Evolutionary conservation across 306 rosid species (phyloP).

Genomic region (Inga oerstediana): DNA sequence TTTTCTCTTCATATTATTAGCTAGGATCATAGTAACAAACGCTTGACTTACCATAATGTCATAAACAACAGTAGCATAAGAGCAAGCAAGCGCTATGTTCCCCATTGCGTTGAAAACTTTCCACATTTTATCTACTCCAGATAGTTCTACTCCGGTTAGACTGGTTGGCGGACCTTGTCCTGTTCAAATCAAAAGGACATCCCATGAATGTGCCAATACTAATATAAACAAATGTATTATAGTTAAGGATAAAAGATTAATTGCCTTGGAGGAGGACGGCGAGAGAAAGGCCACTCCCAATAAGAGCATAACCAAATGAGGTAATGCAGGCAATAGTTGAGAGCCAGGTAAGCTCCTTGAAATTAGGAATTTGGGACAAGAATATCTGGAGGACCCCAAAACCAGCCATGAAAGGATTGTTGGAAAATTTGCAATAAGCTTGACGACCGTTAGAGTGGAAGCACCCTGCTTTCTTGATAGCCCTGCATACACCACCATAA

Average conservation of each 20-base stretch:
- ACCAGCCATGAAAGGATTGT: constrained; percentile 56
- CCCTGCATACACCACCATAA: constrained; percentile 33
- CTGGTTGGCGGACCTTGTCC: constrained; percentile 49
- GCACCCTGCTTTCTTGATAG: constrained; percentile 55
- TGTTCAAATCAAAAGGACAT: constrained; percentile 13
- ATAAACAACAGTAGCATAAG: constrained; percentile 51
- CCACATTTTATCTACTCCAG: constrained; percentile 54
- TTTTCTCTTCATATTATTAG: not conserved
- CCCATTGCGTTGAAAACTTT: constrained; percentile 59
- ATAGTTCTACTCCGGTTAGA: constrained; percentile 38
- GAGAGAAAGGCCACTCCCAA: constrained; percentile 57
- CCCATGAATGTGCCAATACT: not conserved
- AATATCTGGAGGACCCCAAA: constrained; percentile 54
- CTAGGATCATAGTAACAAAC: not conserved
- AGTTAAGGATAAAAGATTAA: too few species aligned
- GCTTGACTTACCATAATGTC: constrained; percentile 54
- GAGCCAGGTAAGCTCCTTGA: constrained; percentile 56
- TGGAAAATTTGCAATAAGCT: constrained; percentile 55
- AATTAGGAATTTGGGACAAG: constrained; percentile 67
- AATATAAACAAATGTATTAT: too few species aligned
- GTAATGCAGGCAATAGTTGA: constrained; percentile 59
- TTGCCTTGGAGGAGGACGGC: constrained; percentile 42
- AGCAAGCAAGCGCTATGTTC: constrained; percentile 72
- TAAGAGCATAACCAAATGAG: constrained; percentile 64
- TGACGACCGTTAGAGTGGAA: constrained; percentile 42